phyloP scores from a whole-genome alignment of 2,329 filamentous ascomycete species.

The Hawksworthiomyces lignivorus region DNA sequence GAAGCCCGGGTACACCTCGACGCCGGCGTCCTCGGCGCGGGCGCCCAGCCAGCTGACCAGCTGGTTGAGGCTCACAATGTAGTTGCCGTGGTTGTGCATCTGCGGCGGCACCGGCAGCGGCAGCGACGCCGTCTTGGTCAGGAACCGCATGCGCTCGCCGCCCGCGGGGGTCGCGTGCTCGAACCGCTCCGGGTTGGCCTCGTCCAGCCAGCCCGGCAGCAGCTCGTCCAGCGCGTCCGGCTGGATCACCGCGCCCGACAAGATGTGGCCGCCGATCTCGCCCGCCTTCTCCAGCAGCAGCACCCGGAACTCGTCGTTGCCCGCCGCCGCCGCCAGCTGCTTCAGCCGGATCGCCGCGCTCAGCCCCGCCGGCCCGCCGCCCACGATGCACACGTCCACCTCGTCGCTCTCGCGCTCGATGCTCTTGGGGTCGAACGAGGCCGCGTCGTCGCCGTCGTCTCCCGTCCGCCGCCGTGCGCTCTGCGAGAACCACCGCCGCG shows the following conservation, averaged over 20 bases:
- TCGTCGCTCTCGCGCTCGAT: slow-evolving; percentile 85
- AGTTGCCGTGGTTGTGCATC: slow-evolving; percentile 98
- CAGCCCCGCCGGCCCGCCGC: slow-evolving; percentile 89
- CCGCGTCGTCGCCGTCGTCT: slow-evolving; percentile 30
- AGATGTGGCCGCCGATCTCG: slow-evolving; percentile 87
- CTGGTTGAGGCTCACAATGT: slow-evolving; percentile 92
- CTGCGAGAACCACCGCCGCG: slow-evolving; percentile 17
- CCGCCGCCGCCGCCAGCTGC: slow-evolving; percentile 87
- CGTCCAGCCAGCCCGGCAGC: slow-evolving; percentile 85
- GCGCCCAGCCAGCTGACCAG: slow-evolving; percentile 94
- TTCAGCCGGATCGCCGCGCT: slow-evolving; percentile 91
- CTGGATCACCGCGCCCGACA: slow-evolving; percentile 93
- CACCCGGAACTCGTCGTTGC: slow-evolving; percentile 93
- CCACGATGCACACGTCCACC: slow-evolving; percentile 95
- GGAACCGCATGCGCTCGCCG: slow-evolving; percentile 83
- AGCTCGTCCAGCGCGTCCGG: slow-evolving; percentile 83
- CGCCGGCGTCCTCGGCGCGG: slow-evolving; percentile 89
- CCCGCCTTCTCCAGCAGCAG: slow-evolving; percentile 90
- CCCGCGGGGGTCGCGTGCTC: slow-evolving; percentile 78
- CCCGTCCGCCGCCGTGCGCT: slow-evolving; percentile 19
- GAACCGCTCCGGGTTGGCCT: slow-evolving; percentile 83
- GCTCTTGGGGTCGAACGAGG: slow-evolving; percentile 55
- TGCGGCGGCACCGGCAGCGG: slow-evolving; percentile 85
- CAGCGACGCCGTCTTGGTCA: slow-evolving; percentile 72
- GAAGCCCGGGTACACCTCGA: slow-evolving; percentile 94